Conservation (phyloP, 495 filamentous ascomycete species). For the Opeltia flavorubescens region DNA sequence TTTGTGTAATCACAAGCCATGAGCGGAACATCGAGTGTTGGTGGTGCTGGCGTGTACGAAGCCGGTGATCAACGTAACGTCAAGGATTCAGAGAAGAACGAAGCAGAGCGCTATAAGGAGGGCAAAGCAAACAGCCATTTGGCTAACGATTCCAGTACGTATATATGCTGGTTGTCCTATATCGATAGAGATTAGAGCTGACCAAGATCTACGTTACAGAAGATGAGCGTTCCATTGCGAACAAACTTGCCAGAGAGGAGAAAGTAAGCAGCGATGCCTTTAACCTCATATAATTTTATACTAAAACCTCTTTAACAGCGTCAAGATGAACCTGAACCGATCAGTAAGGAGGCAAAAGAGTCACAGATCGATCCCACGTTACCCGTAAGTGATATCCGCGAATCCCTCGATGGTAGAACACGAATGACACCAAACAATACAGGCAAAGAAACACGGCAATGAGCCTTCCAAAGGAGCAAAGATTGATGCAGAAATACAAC, state of each 20-base stretch:
- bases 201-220: constrained; percentile 30
- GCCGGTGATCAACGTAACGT: constrained; percentile 58
- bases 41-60: constrained; percentile 38
- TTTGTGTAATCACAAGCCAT: constrained; percentile 3
- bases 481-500: constrained; percentile 54
- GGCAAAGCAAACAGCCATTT: constrained; percentile 51
- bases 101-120: constrained; percentile 48
- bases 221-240: constrained; percentile 67
- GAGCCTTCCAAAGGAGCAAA: constrained; percentile 56
- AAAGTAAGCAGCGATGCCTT: constrained; percentile 21
- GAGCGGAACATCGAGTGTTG: constrained; percentile 37
- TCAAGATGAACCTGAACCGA: constrained; percentile 23
- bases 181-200: background rate
- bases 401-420: no score
- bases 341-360: constrained; percentile 38
- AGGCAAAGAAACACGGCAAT: constrained; percentile 62
- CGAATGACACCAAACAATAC: background rate
- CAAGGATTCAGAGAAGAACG: constrained; percentile 39
- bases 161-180: background rate
- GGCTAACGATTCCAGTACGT: constrained; percentile 56
- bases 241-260: constrained; percentile 52
- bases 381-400: constrained; percentile 37
- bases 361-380: constrained; percentile 51
- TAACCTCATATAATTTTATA: background rate
- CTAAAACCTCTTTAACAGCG: constrained; percentile 17